Percentiles rank a stretch among this genome's conserved stretches.
Conservation (phyloP, 202 grass and related monocot species). For the Musa balbisiana region DNA sequence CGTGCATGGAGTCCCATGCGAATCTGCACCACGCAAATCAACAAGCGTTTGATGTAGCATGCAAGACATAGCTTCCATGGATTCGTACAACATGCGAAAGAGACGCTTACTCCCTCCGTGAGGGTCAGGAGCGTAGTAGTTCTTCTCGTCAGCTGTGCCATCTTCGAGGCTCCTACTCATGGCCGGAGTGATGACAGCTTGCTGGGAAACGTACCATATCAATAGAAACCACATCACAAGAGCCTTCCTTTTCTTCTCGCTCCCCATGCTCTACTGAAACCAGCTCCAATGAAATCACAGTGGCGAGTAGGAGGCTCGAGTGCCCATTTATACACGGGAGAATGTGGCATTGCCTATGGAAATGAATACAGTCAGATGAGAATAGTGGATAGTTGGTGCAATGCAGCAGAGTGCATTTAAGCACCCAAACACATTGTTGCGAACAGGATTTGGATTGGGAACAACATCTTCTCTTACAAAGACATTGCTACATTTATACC, state of each 20-base stretch:
- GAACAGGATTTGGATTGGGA: no score
- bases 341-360: neutral
- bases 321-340: constrained; percentile 1
- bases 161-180: neutral
- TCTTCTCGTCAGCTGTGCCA: neutral
- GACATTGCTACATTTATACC: no score
- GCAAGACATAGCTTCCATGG: neutral
- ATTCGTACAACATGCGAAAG: neutral
- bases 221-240: neutral
- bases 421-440: no score
- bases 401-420: neutral
- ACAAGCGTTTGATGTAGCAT: neutral
- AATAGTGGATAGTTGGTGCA: constrained; percentile 1
- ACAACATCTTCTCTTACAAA: no score
- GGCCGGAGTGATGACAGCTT: neutral
- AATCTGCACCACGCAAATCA: neutral
- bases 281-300: neutral
- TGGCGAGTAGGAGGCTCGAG: neutral
- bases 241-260: neutral
- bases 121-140: constrained; percentile 8
- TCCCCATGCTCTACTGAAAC: neutral
- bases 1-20: neutral
- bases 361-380: constrained; percentile 2
- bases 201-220: neutral
- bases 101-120: neutral